A percentile compares a stretch with the other conserved stretches of the same genome.
Conservation (phyloP, 371 early-diverging fungal species). For the Batkoa obscura region DNA sequence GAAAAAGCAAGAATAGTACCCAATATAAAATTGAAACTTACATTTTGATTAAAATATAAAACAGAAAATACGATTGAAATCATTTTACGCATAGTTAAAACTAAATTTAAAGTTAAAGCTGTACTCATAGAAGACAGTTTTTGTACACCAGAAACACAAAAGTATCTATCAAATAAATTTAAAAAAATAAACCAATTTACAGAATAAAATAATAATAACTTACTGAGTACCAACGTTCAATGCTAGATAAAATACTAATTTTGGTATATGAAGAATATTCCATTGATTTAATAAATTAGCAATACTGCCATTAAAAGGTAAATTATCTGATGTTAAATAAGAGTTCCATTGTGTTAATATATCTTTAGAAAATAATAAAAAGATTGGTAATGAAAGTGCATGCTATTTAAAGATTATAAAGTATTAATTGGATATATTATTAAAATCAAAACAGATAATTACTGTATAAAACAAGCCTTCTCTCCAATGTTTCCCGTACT, state of each 20-base stretch:
- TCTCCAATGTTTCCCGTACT: slow-evolving; percentile 70
- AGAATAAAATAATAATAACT: slow-evolving; percentile 9
- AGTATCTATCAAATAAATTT: slow-evolving; percentile 21
- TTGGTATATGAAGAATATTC: slow-evolving; percentile 22
- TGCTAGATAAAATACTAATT: slow-evolving; percentile 43
- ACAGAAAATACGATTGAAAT: slow-evolving; percentile 60
- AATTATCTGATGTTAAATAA: slow-evolving; percentile 27
- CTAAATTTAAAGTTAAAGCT: slow-evolving; percentile 66
- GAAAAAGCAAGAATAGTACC: slow-evolving; percentile 3
- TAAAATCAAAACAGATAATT: slow-evolving; percentile 7
- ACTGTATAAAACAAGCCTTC: slow-evolving; percentile 79
- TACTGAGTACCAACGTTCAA: slow-evolving; percentile 62
- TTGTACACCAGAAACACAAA: slow-evolving; percentile 77
- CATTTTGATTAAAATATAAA: slow-evolving; percentile 35
- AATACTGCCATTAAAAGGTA: slow-evolving; percentile 18
- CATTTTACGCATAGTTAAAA: slow-evolving; percentile 70
- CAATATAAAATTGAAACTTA: not conserved
- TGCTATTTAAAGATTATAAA: slow-evolving; percentile 24
- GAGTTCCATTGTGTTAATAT: slow-evolving; percentile 24
- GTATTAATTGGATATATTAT: not conserved
- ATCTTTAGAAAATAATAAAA: slow-evolving; percentile 44
- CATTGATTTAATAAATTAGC: slow-evolving; percentile 11
- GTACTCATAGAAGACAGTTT: slow-evolving; percentile 52
- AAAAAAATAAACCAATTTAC: not conserved
- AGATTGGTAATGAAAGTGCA: slow-evolving; percentile 56